Conservation (phyloP, 352 stramenopile species). For the Aphanomyces astaci region DNA sequence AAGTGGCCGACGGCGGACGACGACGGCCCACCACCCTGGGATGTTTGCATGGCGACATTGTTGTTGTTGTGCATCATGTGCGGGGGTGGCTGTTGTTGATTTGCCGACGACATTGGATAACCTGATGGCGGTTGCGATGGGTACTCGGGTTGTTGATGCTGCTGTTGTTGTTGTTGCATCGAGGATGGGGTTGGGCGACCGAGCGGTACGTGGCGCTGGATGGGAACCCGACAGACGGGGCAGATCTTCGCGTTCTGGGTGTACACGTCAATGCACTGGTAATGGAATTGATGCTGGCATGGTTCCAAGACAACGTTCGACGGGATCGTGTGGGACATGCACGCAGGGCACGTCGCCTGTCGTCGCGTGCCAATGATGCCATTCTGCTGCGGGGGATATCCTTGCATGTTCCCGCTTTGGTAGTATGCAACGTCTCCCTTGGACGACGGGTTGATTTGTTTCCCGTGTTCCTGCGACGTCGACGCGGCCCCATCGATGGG, state of each 20-base stretch:
- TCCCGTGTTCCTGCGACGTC: not conserved
- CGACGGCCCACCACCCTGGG: too few relatives aligned
- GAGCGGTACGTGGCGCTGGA: slow-evolving; percentile 50
- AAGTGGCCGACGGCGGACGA: not conserved
- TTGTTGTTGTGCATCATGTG: not conserved
- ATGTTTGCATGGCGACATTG: not conserved
- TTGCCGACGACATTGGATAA: not conserved
- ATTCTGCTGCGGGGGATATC: not conserved
- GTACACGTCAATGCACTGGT: slow-evolving; percentile 58
- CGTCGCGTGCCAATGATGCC: not conserved
- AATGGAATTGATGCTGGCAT: slow-evolving; percentile 76
- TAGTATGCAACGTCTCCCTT: not conserved
- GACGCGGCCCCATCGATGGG: not conserved
- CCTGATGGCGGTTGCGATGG: not conserved
- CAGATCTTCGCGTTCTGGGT: slow-evolving; percentile 72
- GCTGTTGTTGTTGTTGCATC: not conserved
- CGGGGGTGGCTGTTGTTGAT: not conserved
- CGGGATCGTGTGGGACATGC: slow-evolving; percentile 17
- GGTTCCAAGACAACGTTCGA: slow-evolving; percentile 43
- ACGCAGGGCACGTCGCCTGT: slow-evolving; percentile 1
- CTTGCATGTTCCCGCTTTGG: not conserved
- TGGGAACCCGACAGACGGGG: slow-evolving; percentile 61
- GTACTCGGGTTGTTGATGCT: not conserved
- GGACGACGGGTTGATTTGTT: not conserved
- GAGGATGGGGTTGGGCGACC: slow-evolving; percentile 21